Percentiles rank a stretch among this genome's conserved stretches.
Conservation (phyloP, 1,284 basidiomycete genomes). For the Tilletia horrida region DNA sequence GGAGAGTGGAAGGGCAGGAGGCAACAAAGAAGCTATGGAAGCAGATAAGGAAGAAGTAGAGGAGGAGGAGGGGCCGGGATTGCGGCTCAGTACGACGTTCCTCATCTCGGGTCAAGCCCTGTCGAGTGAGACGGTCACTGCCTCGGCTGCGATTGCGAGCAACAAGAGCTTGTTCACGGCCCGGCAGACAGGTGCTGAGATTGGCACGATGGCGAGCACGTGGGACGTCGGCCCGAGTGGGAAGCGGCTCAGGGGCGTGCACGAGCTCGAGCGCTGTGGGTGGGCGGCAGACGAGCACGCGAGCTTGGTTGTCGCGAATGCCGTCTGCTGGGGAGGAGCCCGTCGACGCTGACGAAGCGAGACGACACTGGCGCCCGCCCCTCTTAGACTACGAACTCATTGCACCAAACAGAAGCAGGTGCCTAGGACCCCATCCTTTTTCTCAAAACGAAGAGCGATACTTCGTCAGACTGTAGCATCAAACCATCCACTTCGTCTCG, state of each 20-base stretch:
- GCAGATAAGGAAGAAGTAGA: neutral
- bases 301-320: neutral
- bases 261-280: constrained; percentile 8
- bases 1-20: too few relatives aligned
- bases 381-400: neutral
- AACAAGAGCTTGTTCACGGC: neutral
- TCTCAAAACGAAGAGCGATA: too few relatives aligned
- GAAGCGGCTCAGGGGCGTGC: neutral
- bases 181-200: constrained; percentile 1
- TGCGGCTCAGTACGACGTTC: neutral
- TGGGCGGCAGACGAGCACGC: neutral
- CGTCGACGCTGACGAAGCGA: neutral
- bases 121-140: neutral
- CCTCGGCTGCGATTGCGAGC: neutral
- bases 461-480: too few relatives aligned
- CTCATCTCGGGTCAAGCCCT: neutral
- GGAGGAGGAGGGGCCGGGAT: neutral
- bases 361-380: neutral
- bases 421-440: too few relatives aligned
- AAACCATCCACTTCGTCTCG: too few relatives aligned
- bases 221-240: constrained; percentile 14
- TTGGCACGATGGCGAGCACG: neutral
- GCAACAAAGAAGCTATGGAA: neutral
- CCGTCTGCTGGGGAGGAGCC: neutral
- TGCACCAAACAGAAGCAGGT: too few relatives aligned